Conservation (phyloP, 257 asterid genomes). For the Solanum bulbocastanum region DNA sequence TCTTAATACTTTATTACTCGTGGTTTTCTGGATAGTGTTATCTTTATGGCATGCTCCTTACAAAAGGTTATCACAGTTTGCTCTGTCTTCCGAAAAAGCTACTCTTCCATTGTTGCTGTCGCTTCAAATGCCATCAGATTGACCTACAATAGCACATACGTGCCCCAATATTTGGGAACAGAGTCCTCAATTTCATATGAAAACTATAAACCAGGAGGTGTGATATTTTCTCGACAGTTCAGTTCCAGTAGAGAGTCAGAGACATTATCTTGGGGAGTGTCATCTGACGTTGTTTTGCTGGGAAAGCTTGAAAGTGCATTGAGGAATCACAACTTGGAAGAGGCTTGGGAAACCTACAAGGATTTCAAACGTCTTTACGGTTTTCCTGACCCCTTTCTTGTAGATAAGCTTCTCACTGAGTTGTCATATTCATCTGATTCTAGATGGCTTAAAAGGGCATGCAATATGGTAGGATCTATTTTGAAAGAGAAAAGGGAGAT, state of each 20-base stretch:
- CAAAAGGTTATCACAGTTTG: slow-evolving; percentile 1
- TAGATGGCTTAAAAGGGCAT: slow-evolving; percentile 53
- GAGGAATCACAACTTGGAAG: slow-evolving; percentile 47
- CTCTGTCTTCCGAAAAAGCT: slow-evolving; percentile 1
- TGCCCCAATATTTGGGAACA: not conserved
- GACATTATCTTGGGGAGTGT: slow-evolving; percentile 20
- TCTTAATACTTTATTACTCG: not conserved
- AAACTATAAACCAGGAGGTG: not conserved
- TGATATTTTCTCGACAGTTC: slow-evolving; percentile 4
- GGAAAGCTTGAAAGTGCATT: slow-evolving; percentile 49
- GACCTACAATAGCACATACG: slow-evolving; percentile 8
- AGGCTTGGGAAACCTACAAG: slow-evolving; percentile 59
- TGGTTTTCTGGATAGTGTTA: not conserved
- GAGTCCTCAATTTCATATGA: slow-evolving; percentile 1
- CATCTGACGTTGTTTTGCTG: slow-evolving; percentile 30
- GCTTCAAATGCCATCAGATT: slow-evolving; percentile 9
- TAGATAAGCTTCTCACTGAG: slow-evolving; percentile 41
- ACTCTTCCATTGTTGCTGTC: not conserved
- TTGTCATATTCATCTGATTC: slow-evolving; percentile 55
- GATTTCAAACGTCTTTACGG: slow-evolving; percentile 58
- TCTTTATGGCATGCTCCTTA: not conserved
- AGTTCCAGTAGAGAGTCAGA: slow-evolving; percentile 20
- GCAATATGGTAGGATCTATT: slow-evolving; percentile 36
- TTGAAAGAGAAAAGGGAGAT: slow-evolving; percentile 41
- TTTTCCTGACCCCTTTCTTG: slow-evolving; percentile 37